A percentile compares a stretch with the other conserved stretches of the same genome.
These are phyloP conservation scores for Boletus vinaceobasis DNA, from an alignment of 768 basidiomycete genomes.

Conservation along the genomic window DNA sequence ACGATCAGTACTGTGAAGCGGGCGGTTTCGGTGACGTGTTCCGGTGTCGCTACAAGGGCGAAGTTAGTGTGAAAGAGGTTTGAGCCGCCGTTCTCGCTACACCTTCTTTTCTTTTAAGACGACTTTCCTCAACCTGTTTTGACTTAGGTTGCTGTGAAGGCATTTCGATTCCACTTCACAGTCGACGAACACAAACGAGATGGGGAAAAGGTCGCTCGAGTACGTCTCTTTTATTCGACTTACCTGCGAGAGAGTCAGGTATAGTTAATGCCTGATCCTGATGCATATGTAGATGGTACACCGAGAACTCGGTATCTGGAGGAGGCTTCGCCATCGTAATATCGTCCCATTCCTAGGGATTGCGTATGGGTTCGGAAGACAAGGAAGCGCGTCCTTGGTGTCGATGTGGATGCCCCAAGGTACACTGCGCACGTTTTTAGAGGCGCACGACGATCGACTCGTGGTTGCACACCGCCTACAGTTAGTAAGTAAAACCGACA, in stretches of 20 bases:
- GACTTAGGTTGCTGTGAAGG: constrained; percentile 8
- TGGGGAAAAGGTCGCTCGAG: background rate
- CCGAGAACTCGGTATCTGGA: constrained; percentile 9
- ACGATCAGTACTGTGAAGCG: background rate
- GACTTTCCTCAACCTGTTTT: background rate
- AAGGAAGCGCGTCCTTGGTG: constrained; percentile 3
- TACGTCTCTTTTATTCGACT: background rate
- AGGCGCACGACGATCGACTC: background rate
- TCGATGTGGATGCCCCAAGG: constrained; percentile 9
- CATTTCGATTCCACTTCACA: constrained; percentile 5
- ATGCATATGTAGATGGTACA: constrained; percentile 1
- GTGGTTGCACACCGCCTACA: background rate
- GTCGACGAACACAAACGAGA: background rate
- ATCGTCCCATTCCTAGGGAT: constrained; percentile 8
- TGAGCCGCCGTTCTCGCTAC: background rate
- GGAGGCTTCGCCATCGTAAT: background rate
- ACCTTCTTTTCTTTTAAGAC: background rate
- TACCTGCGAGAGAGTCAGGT: background rate
- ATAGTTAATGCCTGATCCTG: background rate
- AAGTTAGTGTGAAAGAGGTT: constrained; percentile 1
- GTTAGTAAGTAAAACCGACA: background rate
- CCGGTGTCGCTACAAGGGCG: background rate
- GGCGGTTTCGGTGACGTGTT: constrained; percentile 9
- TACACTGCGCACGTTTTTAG: constrained; percentile 2
- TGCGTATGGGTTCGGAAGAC: constrained; percentile 4